Evolutionary conservation across 2,329 filamentous ascomycete species (phyloP).

Genomic region (Phialophora chinensis): DNA sequence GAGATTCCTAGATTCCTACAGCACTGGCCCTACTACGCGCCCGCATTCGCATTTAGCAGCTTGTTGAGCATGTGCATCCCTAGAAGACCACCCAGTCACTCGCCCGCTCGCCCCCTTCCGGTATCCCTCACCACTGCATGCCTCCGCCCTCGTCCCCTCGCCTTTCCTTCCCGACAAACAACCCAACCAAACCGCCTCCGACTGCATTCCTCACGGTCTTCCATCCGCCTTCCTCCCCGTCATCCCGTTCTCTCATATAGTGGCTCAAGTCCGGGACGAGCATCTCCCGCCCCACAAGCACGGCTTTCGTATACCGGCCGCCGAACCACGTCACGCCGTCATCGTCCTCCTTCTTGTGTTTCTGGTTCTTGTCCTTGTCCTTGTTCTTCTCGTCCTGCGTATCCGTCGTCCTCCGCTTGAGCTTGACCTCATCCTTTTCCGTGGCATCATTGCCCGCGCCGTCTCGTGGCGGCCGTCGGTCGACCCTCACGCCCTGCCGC

Average conservation of each 20-base stretch:
- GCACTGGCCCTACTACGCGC: no score
- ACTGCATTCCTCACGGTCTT: slow-evolving; percentile 27
- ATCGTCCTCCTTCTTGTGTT: slow-evolving; percentile 3
- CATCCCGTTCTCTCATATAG: slow-evolving; percentile 30
- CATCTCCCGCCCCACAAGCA: slow-evolving; percentile 22
- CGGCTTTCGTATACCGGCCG: slow-evolving; percentile 19
- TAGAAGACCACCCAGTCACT: no score
- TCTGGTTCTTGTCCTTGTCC: background rate
- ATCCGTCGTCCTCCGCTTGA: background rate
- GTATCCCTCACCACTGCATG: background rate
- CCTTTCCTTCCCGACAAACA: slow-evolving; percentile 30
- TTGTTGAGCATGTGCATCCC: background rate
- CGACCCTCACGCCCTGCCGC: slow-evolving; percentile 30
- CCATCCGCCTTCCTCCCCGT: slow-evolving; percentile 17
- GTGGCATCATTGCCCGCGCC: no score
- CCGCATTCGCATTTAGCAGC: background rate
- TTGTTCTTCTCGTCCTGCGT: background rate
- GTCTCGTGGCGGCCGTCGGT: slow-evolving; percentile 10
- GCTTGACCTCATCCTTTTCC: slow-evolving; percentile 26
- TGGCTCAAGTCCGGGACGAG: slow-evolving; percentile 31
- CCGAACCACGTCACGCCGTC: slow-evolving; percentile 26
- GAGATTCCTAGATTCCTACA: background rate
- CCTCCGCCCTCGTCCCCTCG: background rate
- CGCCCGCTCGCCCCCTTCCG: no score
- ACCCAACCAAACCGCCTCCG: slow-evolving; percentile 28